Percentiles rank a stretch among this genome's conserved stretches.
phyloP scores from a whole-genome alignment of 208 protist species.

The Crithidia mellificae region DNA sequence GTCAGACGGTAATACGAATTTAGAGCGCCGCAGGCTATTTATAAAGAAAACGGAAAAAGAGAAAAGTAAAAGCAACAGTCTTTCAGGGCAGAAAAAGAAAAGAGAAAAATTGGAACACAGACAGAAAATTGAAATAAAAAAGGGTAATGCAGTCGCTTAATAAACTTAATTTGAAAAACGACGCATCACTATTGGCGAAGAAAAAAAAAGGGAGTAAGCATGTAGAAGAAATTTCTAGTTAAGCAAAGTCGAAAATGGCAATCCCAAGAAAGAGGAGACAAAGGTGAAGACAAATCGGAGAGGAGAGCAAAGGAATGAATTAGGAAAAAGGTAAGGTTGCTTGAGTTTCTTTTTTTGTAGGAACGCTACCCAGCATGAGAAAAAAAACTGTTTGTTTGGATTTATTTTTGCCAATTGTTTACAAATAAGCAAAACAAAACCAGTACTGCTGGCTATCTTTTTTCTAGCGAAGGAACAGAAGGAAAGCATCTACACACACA shows the following conservation, averaged over 20 bases:
- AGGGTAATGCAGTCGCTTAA: neutral
- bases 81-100: neutral
- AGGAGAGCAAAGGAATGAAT: too few relatives aligned
- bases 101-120: too few relatives aligned
- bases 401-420: too few relatives aligned
- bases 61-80: neutral
- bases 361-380: too few relatives aligned
- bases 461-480: too few relatives aligned
- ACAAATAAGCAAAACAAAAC: too few relatives aligned
- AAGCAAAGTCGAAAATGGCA: neutral
- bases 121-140: too few relatives aligned
- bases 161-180: neutral
- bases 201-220: constrained; percentile 10
- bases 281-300: neutral
- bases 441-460: too few relatives aligned
- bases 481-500: too few relatives aligned
- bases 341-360: too few relatives aligned
- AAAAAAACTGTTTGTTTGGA: too few relatives aligned
- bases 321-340: too few relatives aligned
- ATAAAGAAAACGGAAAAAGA: constrained; percentile 26
- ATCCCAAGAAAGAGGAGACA: constrained; percentile 25
- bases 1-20: neutral
- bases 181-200: constrained; percentile 10
- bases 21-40: neutral
- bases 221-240: constrained; percentile 8